Conservation (phyloP, 106 monocot species). For the Phalaenopsis equestris region DNA sequence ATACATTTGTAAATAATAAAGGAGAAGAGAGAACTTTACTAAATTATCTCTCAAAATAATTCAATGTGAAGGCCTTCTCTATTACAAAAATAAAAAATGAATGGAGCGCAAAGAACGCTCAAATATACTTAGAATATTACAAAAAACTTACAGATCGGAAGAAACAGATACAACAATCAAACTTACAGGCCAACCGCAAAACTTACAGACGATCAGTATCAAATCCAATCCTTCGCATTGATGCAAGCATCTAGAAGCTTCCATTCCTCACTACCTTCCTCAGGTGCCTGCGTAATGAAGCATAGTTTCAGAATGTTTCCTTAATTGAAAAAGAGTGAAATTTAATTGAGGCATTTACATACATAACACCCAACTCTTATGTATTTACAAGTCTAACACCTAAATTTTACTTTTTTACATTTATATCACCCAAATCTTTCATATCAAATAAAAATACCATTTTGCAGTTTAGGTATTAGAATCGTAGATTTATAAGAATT, state of each 20-base stretch:
- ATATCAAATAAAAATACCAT: too few species aligned
- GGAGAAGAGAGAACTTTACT: too few species aligned
- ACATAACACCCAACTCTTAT: too few species aligned
- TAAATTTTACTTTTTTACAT: too few species aligned
- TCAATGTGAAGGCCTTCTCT: neutral
- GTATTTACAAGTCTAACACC: too few species aligned
- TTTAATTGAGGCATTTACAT: too few species aligned
- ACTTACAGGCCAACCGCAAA: neutral
- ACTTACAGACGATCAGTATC: slow-evolving; percentile 2
- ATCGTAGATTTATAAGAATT: too few species aligned
- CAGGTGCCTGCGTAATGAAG: slow-evolving; percentile 37
- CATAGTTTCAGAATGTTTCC: neutral
- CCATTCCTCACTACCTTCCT: slow-evolving; percentile 83
- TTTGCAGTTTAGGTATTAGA: too few species aligned
- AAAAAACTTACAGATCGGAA: neutral
- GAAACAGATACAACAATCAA: neutral
- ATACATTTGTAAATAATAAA: too few species aligned
- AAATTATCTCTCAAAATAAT: neutral
- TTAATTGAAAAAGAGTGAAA: neutral
- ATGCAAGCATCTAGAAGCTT: slow-evolving; percentile 84
- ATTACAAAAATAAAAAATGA: neutral
- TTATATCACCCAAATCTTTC: too few species aligned
- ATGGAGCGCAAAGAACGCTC: neutral
- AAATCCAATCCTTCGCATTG: slow-evolving; percentile 81
- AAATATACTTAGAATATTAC: neutral